Percentiles rank a stretch among this genome's conserved stretches.
These are phyloP conservation scores for Adansonia madagascariensis DNA, from an alignment of 441 rosid species.

Conservation along the genomic window DNA sequence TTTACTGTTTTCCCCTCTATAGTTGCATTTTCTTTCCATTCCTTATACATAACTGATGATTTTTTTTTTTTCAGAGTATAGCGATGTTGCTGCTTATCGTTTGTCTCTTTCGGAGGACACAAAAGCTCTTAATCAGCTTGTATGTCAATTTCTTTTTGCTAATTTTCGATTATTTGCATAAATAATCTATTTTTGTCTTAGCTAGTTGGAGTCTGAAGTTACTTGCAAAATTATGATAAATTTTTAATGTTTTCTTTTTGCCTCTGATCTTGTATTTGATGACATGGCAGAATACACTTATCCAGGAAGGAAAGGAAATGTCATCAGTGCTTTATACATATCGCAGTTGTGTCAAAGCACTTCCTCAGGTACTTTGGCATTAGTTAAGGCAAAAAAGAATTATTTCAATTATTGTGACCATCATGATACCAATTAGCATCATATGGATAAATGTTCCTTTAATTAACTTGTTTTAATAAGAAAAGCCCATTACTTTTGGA, in stretches of 20 bases:
- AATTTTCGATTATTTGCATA: constrained; percentile 18
- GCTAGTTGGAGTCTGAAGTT: not conserved
- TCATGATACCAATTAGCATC: constrained; percentile 14
- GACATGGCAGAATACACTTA: constrained; percentile 73
- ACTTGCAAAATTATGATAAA: not conserved
- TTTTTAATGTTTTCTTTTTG: constrained; percentile 14
- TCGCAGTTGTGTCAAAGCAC: constrained; percentile 98
- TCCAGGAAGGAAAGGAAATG: constrained; percentile 99
- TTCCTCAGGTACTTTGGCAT: constrained; percentile 80
- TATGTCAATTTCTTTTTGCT: constrained; percentile 37
- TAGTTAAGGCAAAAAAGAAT: not conserved
- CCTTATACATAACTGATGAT: not conserved
- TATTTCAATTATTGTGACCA: not conserved
- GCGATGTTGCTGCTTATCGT: constrained; percentile 91
- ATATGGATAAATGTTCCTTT: constrained; percentile 25
- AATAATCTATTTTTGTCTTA: not conserved
- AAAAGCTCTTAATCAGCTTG: constrained; percentile 97
- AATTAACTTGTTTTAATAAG: not conserved
- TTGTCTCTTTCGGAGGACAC: constrained; percentile 96
- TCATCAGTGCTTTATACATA: constrained; percentile 93
- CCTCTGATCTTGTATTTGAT: constrained; percentile 24
- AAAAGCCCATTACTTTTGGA: constrained; percentile 18
- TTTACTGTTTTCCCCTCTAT: not conserved
- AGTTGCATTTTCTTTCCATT: not conserved
- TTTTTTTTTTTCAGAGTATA: constrained; percentile 60